A percentile compares a stretch with the other conserved stretches of the same genome.
These are phyloP conservation scores for Cryomyces antarcticus DNA, from an alignment of 495 filamentous ascomycete genomes.

Conservation along the genomic window DNA sequence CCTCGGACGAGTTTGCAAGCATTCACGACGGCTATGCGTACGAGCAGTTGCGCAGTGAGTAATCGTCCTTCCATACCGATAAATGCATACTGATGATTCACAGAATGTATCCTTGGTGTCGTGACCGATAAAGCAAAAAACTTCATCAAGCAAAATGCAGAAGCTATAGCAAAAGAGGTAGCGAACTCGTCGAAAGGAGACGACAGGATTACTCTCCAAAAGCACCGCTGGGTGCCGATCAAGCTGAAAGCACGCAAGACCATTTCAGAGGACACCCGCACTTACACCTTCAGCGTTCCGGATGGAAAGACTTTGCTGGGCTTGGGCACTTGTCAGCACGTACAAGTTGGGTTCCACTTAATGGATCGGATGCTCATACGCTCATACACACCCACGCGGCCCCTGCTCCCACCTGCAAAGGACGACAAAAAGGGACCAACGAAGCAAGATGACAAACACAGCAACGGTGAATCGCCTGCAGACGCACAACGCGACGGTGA, in stretches of 20 bases:
- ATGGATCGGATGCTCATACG: conserved; percentile 13
- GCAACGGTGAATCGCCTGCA: neutral
- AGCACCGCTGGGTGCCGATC: conserved; percentile 10
- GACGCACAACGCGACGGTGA: conserved; percentile 1
- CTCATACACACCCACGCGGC: conserved; percentile 13
- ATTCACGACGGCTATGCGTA: conserved; percentile 20
- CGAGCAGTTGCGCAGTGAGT: conserved; percentile 13
- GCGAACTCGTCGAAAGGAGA: conserved; percentile 1
- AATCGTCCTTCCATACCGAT: neutral
- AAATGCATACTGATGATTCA: neutral
- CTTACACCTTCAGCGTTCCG: conserved; percentile 16
- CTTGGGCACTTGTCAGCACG: conserved; percentile 17
- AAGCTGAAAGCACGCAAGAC: conserved; percentile 9
- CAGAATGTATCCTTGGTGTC: conserved; percentile 18
- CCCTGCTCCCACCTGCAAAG: conserved; percentile 4
- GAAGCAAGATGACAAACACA: neutral
- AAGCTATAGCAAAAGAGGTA: conserved; percentile 9
- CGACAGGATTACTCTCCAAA: conserved; percentile 5
- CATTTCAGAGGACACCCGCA: conserved; percentile 11
- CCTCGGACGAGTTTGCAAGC: conserved; percentile 16
- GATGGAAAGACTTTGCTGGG: conserved; percentile 8
- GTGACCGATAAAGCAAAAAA: conserved; percentile 20
- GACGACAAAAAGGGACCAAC: neutral
- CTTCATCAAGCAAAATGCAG: conserved; percentile 16
- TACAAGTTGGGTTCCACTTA: conserved; percentile 18